These are phyloP conservation scores for Macaranga tanarius DNA, from an alignment of 441 rosid species.

Conservation along the genomic window DNA sequence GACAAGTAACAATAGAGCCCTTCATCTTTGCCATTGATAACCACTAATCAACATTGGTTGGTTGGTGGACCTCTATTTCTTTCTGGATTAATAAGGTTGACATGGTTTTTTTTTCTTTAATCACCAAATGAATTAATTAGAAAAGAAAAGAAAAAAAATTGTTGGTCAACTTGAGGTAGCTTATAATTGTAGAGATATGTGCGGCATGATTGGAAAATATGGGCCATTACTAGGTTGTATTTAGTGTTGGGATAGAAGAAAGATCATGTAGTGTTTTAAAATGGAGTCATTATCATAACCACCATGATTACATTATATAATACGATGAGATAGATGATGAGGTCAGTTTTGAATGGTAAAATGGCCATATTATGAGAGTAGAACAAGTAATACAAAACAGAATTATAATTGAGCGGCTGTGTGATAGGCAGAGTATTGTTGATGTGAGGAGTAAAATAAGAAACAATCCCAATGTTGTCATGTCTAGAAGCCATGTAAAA, in stretches of 20 bases:
- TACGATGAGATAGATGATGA: background rate
- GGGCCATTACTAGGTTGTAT: background rate
- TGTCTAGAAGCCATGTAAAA: no score
- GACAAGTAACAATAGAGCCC: background rate
- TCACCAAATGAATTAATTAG: background rate
- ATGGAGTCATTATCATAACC: slow-evolving; percentile 8
- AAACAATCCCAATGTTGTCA: no score
- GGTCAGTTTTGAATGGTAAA: no score
- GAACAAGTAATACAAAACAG: background rate
- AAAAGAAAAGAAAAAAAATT: background rate
- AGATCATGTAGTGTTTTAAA: background rate
- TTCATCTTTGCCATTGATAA: slow-evolving; percentile 4
- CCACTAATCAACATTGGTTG: background rate
- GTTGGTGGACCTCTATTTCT: slow-evolving; percentile 9
- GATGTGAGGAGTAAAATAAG: background rate
- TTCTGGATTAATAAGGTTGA: slow-evolving; percentile 8
- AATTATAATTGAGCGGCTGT: background rate
- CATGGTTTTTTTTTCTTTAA: background rate
- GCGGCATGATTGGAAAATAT: background rate
- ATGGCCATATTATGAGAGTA: background rate
- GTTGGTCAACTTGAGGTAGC: slow-evolving; percentile 5
- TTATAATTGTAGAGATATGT: background rate
- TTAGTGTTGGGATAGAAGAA: background rate
- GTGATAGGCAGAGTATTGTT: background rate
- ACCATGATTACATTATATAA: background rate